These are phyloP conservation scores for Fusarium palustre DNA, from an alignment of 2,329 filamentous ascomycete genomes.

Conservation along the genomic window DNA sequence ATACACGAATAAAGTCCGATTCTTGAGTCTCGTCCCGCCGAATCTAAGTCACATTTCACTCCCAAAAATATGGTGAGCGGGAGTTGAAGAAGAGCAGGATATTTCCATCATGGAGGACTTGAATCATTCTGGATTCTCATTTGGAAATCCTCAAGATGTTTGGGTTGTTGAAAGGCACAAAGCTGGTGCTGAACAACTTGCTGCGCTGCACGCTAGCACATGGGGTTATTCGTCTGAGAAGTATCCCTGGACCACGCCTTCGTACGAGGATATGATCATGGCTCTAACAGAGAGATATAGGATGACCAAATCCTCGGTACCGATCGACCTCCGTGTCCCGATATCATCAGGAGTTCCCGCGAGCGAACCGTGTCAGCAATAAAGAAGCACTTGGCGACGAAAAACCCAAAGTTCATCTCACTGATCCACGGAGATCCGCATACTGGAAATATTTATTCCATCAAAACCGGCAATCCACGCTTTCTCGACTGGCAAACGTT, in stretches of 20 bases:
- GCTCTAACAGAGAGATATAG: slow-evolving; percentile 4
- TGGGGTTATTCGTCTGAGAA: slow-evolving; percentile 6
- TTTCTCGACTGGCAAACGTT: slow-evolving; percentile 33
- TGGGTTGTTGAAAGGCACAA: background rate
- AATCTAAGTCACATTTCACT: background rate
- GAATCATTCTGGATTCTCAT: background rate
- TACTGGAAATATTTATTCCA: slow-evolving; percentile 23
- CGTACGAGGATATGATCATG: slow-evolving; percentile 21
- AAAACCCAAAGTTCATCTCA: slow-evolving; percentile 14
- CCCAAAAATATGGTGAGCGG: slow-evolving; percentile 2
- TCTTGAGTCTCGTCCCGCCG: slow-evolving; percentile 1
- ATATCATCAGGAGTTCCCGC: slow-evolving; percentile 1
- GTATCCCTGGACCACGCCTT: slow-evolving; percentile 9
- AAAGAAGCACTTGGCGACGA: slow-evolving; percentile 18
- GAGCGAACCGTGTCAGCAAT: slow-evolving; percentile 10
- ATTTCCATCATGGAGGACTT: slow-evolving; percentile 29
- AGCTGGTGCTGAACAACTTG: slow-evolving; percentile 8
- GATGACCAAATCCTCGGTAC: background rate
- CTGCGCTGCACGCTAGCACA: slow-evolving; percentile 12
- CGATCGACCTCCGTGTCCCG: slow-evolving; percentile 8
- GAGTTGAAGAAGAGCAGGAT: background rate
- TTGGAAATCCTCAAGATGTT: slow-evolving; percentile 10
- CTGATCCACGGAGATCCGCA: slow-evolving; percentile 31
- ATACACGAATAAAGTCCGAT: slow-evolving; percentile 7
- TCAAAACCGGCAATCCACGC: background rate